phyloP scores from a whole-genome alignment of 2,329 filamentous ascomycete species.

The Hymenoscyphus linearis region DNA sequence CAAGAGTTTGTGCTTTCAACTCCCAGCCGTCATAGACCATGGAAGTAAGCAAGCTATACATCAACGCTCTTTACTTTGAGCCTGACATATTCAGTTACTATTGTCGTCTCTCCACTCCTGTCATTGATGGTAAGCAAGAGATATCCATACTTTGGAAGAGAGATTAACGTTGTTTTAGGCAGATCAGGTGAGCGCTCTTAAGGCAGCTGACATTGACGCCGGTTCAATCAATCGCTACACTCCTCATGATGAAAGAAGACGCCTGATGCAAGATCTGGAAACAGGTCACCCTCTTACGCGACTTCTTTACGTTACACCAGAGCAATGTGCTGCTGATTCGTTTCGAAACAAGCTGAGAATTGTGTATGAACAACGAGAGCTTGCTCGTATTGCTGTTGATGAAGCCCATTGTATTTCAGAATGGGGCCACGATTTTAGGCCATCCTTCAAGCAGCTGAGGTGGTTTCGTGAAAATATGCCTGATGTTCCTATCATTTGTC shows the following conservation, averaged over 20 bases:
- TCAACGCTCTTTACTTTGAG: neutral
- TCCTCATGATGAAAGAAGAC: constrained; percentile 54
- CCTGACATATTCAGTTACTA: constrained; percentile 57
- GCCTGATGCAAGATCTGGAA: constrained; percentile 74
- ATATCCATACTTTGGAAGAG: neutral
- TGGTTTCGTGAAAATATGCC: constrained; percentile 83
- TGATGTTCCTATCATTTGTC: constrained; percentile 82
- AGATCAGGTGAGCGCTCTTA: constrained; percentile 83
- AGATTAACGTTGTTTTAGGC: constrained; percentile 47
- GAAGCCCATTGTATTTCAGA: constrained; percentile 97
- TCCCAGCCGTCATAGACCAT: constrained; percentile 80
- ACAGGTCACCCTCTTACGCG: constrained; percentile 80
- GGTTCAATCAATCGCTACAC: constrained; percentile 86
- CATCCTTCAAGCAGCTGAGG: constrained; percentile 77
- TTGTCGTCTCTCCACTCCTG: constrained; percentile 83
- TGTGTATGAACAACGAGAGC: constrained; percentile 73
- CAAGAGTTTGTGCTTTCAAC: constrained; percentile 88
- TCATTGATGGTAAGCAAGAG: constrained; percentile 68
- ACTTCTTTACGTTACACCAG: constrained; percentile 89
- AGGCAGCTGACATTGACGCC: constrained; percentile 68
- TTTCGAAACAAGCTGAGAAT: constrained; percentile 71
- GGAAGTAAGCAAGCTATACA: constrained; percentile 57
- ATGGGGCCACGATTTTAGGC: constrained; percentile 98
- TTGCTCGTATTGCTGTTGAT: constrained; percentile 85
- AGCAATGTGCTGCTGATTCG: constrained; percentile 70